phyloP scores from a whole-genome alignment of 2,329 filamentous ascomycete species.

The Aurifilum marmelostoma region DNA sequence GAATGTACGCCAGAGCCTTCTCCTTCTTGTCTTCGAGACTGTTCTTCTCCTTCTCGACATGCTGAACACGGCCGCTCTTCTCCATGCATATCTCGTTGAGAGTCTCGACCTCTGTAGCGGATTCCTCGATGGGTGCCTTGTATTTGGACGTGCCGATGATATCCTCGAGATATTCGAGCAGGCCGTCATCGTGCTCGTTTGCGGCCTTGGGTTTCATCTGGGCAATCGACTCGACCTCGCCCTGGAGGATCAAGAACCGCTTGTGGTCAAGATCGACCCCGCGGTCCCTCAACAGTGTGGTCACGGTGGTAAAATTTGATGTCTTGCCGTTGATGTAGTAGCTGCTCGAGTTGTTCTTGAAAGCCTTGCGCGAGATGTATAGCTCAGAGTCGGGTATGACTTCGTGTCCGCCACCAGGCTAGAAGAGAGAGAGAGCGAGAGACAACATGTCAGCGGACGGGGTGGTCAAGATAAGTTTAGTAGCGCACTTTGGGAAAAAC shows the following conservation, averaged over 20 bases:
- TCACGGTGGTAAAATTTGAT: constrained; percentile 91
- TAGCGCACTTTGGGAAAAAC: constrained; percentile 32
- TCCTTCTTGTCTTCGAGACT: constrained; percentile 95
- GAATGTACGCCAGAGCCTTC: constrained; percentile 84
- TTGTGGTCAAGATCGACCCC: constrained; percentile 98
- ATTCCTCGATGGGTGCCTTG: constrained; percentile 94
- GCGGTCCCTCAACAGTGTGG: constrained; percentile 79
- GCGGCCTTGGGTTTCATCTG: constrained; percentile 98
- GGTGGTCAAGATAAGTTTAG: too few relatives aligned
- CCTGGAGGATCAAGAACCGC: constrained; percentile 94
- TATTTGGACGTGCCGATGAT: constrained; percentile 99
- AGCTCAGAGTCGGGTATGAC: constrained; percentile 83
- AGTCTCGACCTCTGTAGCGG: constrained; percentile 84
- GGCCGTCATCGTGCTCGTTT: constrained; percentile 93
- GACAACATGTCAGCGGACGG: constrained; percentile 35
- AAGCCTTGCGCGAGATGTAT: constrained; percentile 87
- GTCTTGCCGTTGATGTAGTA: constrained; percentile 94
- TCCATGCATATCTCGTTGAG: constrained; percentile 94
- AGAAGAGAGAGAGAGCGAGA: neutral
- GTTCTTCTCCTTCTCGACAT: constrained; percentile 96
- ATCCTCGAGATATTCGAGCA: constrained; percentile 95
- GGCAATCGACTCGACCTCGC: constrained; percentile 97
- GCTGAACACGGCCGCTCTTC: constrained; percentile 93
- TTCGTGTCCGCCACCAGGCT: constrained; percentile 73
- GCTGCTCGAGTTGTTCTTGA: constrained; percentile 97